Evolutionary conservation across 2,329 filamentous ascomycete genomes (phyloP), one percentile per base, ranked within the genome.

Genomic region (Westerdykella aurantiaca): DNA sequence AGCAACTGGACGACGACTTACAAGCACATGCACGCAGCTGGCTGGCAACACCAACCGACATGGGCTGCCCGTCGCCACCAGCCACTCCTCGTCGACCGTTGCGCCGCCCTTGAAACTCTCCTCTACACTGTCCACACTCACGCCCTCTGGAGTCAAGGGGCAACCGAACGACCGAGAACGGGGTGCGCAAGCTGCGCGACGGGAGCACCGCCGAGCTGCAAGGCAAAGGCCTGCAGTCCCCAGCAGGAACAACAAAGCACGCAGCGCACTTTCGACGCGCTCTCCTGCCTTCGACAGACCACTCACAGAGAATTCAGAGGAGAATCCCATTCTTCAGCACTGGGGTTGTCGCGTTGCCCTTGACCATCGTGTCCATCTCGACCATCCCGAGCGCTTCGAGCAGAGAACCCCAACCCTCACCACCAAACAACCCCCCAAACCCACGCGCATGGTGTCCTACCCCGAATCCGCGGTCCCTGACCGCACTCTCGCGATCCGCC

Each of bases 371-470:
- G 16, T 9, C 22, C 13, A 21, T 21, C 18, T 21, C 18, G 18
- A 21, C 18, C 18, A 21, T 46, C 48, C 45, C 51, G 48, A 44
- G 39, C 23, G 18, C 42, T 42, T 22, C 22, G 43, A 37, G 44
- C 38, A 43, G 13, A 14, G 2, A 21, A n/a, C 6, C 9, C 11
- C 17, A 9, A 14, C 5, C 35, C 22, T 14, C 29, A 22, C 11
- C 34, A 38, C 11, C 45, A 48, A 14, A 10, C 13, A 31, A 18
- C 35, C 16, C 23, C 13, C 25, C 34, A 13, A 46, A 43, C 46
- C 48, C 49, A 45, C 39, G 53, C 63, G 61, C 58, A 83, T 83
- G 80, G 79, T 83, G 65, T 83, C 80, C 64, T 80, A 81, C 68
- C 73, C 77, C 57, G 78, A 82, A 48, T 67, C 66, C 33, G 61